phyloP scores from a whole-genome alignment of 2,329 filamentous ascomycete genomes.

The Penicillium glabrum region DNA sequence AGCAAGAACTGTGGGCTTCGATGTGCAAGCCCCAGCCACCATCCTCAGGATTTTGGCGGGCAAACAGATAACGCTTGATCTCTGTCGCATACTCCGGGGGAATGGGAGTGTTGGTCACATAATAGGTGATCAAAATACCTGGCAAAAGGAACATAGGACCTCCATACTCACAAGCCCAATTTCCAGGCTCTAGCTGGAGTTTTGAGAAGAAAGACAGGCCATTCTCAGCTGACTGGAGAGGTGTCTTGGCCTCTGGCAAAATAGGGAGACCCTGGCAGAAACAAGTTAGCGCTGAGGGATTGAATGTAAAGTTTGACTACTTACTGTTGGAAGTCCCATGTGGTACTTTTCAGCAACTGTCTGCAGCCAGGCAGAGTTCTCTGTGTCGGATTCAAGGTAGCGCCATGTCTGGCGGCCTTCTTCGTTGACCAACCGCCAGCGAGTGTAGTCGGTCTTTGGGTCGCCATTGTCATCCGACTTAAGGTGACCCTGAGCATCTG shows the following conservation, averaged over 20 bases:
- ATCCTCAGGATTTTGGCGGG: slow-evolving; percentile 78
- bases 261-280: slow-evolving; percentile 66
- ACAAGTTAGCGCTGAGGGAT: not conserved
- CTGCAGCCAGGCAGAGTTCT: slow-evolving; percentile 77
- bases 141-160: slow-evolving; percentile 95
- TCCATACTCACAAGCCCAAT: slow-evolving; percentile 97
- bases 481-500: slow-evolving; percentile 35
- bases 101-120: slow-evolving; percentile 84
- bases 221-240: slow-evolving; percentile 77
- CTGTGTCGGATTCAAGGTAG: slow-evolving; percentile 74
- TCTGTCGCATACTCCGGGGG: slow-evolving; percentile 77
- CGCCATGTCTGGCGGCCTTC: slow-evolving; percentile 90
- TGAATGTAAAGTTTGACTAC: slow-evolving; percentile 14
- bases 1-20: slow-evolving; percentile 87
- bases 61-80: slow-evolving; percentile 89
- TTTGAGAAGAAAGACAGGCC: slow-evolving; percentile 85
- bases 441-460: slow-evolving; percentile 69
- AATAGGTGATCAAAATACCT: slow-evolving; percentile 80
- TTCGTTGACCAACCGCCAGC: slow-evolving; percentile 84
- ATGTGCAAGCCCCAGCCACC: slow-evolving; percentile 98
- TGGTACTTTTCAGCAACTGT: slow-evolving; percentile 86
- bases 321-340: slow-evolving; percentile 75
- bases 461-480: slow-evolving; percentile 36
- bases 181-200: slow-evolving; percentile 81
- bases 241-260: slow-evolving; percentile 68